Base-by-base conservation (phyloP, 257 asterid genomes). In the Capsicum baccatum region DNA sequence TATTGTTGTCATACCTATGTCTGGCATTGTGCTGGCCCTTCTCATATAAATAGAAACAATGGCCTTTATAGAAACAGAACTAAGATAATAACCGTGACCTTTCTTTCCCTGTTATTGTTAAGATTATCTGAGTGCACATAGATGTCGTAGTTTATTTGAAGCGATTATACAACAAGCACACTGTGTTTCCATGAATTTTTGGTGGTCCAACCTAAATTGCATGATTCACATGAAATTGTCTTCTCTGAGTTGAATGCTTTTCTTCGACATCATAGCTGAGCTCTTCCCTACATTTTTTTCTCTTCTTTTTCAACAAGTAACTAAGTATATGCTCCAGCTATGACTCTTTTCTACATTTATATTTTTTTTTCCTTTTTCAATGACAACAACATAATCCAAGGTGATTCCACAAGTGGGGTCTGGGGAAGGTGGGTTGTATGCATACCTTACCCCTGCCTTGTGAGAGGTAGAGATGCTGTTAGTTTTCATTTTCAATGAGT, bases 211-310 rank as follows among this genome's bases (percentile, higher is more conserved):
- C 81, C 81, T 74, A 74, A 74, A 37, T 21, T 21, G 62, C 47
- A 50, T 74, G 62, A 54, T 74, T 74, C 47, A 74, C 62, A 50
- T 50, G 60, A 33, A 54, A 35, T 78, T 78, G 50, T 78, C 82
- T 78, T 78, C 19, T 54, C 1, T 13, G 8, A 26, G 64, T 78
- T 54, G 8, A 54, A 54, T 54, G 33, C 33, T 78, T 14, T 54
- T 54, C 48, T 78, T 74, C n/a, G 44, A 50, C 9, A 78, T 54
- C 82, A 54, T 54, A 54, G 50, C 50, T 54, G 82, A 9, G 50
- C 66, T 26, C 48, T 33, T 54, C 33, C 33, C 50, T 78, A 52
- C 12, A 8, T 26, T 6, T 76, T 44, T 42, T 42, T 26, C 63
- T 76, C 14, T 52, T 50, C 47, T 21, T 74, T 50, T 52, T 52